Evolutionary conservation across 306 rosid species (phyloP), one percentile per base, ranked within the genome.

Genomic region (Citrullus colocynthis): DNA sequence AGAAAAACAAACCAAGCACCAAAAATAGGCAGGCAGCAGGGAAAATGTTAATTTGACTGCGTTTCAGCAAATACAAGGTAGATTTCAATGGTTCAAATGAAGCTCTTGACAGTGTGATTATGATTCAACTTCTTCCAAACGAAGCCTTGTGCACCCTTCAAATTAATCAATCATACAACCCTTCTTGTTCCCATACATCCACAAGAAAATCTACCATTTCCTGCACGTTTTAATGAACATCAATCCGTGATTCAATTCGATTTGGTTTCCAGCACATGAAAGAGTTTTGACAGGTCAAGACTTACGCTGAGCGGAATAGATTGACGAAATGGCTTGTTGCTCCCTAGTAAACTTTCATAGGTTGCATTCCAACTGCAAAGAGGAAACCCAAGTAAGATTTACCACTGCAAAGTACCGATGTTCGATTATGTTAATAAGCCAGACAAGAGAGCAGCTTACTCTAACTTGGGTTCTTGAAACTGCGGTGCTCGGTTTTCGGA

Each of bases 181-280:
- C 97, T 61, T 95, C 99, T 80, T 92, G 93, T 81, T 95, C 97
- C 99, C 99, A 95, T 18, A 86, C 69, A 72, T 92, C 99, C 81
- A 89, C 99, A 64, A 92, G 97, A 84, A 95, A 95, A 86, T 95
- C 99, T 82, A 95, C 93, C 99, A 95, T 92, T 89, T 92, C 99
- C 97, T 95, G 85, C 41, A 73, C 32, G 65, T 70, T 75, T 67
- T 71, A 62, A 37, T 0, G 14, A 67, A 72, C 42, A 80, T 64
- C 62, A 17, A 74, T 9, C 61, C 17, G 20, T 48, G 37, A 18
- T 78, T 44, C 78, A 54, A 64, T 39, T 55, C 32, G 30, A 28
- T 54, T 51, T 41, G 65, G 42, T 78, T 78, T 78, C 30, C 16
- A 11, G 70, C 34, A 28, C 17, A 17, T 0, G 14, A 3, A 4